phyloP scores from a whole-genome alignment of 352 stramenopile species.

The Discostella stelligera region DNA sequence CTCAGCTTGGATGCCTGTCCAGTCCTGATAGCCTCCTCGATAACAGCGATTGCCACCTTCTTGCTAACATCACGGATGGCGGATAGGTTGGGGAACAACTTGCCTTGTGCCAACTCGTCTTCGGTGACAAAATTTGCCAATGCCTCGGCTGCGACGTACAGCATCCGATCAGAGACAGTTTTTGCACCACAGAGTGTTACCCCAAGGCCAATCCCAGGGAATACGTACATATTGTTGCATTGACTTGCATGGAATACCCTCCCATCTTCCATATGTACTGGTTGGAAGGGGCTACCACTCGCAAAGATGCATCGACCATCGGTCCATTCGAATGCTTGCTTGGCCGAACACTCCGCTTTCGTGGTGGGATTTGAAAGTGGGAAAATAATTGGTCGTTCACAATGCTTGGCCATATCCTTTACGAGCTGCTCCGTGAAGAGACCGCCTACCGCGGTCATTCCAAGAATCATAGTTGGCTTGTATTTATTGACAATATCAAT shows the following conservation, averaged over 20 bases:
- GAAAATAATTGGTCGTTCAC: constrained; percentile 93
- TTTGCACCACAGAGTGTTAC: constrained; percentile 86
- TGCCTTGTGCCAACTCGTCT: constrained; percentile 89
- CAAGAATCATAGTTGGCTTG: constrained; percentile 92
- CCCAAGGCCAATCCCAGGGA: constrained; percentile 93
- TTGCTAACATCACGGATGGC: constrained; percentile 91
- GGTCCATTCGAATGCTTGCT: constrained; percentile 96
- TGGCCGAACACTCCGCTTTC: constrained; percentile 93
- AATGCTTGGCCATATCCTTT: constrained; percentile 65
- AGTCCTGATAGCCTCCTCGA: constrained; percentile 86
- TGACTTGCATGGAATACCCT: constrained; percentile 81
- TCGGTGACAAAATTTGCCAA: constrained; percentile 90
- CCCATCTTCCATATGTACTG: constrained; percentile 87
- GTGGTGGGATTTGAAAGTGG: constrained; percentile 95
- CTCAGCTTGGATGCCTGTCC: constrained; percentile 85
- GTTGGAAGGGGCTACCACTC: constrained; percentile 93
- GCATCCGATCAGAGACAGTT: constrained; percentile 90
- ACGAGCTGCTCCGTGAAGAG: constrained; percentile 81
- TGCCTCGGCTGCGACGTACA: constrained; percentile 92
- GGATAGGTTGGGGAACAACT: constrained; percentile 91
- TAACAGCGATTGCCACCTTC: constrained; percentile 89
- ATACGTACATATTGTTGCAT: constrained; percentile 83
- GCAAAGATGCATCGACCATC: constrained; percentile 93
- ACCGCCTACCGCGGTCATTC: constrained; percentile 80
- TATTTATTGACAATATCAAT: constrained; percentile 90